Evolutionary conservation across 805 yeast genomes (phyloP).

Genomic region (Komagataella ulmi): DNA sequence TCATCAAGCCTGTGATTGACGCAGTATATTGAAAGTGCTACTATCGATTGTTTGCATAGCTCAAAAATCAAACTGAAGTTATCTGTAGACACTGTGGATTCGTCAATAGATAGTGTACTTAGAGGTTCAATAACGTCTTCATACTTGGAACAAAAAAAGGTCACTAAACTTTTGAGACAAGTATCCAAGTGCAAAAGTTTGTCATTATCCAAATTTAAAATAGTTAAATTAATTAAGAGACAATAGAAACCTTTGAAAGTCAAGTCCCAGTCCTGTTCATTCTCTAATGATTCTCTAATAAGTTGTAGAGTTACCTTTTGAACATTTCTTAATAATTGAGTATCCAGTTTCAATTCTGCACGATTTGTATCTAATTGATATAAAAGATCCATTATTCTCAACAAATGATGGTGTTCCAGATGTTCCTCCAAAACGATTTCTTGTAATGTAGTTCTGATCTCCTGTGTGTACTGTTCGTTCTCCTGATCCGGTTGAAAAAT

Average conservation of each 20-base stretch:
- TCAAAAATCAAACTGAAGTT: neutral
- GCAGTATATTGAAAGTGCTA: neutral
- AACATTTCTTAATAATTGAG: neutral
- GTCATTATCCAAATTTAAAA: neutral
- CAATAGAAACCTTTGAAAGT: neutral
- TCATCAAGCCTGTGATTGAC: conserved; percentile 25
- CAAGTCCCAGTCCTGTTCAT: neutral
- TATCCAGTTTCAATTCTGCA: neutral
- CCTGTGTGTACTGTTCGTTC: neutral
- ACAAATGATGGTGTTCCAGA: neutral
- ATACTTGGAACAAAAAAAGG: neutral
- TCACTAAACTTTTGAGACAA: neutral
- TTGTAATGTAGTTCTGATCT: neutral
- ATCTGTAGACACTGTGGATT: neutral
- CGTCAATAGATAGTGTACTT: neutral
- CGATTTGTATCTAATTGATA: neutral
- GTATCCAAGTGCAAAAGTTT: neutral
- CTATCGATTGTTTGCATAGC: neutral
- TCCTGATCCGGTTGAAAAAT: neutral
- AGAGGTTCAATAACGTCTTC: neutral
- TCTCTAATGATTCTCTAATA: neutral
- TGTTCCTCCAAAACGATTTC: neutral
- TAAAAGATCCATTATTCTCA: neutral
- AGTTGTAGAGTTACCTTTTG: neutral
- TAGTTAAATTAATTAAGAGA: neutral